phyloP scores from a whole-genome alignment of 345 rosid genomes.

The Gossypium sturtianum region DNA sequence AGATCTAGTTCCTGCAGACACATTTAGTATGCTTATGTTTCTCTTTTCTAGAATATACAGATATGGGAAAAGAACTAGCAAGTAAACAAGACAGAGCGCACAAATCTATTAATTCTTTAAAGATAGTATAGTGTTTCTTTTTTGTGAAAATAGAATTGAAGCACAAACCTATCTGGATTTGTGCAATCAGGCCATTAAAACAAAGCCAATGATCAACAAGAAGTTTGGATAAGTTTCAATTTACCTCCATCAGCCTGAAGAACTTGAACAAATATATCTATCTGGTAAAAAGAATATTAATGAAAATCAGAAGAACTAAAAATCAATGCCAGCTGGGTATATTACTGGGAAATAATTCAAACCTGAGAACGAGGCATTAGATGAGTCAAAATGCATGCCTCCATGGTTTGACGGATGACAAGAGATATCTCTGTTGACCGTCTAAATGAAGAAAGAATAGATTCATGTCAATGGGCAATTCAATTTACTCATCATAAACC shows the following conservation, averaged over 20 bases:
- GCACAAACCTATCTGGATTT: not conserved
- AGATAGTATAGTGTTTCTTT: not conserved
- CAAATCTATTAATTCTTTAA: not conserved
- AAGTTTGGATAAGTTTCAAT: not conserved
- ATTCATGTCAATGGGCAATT: not conserved
- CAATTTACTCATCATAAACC: not conserved
- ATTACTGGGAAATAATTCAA: not conserved
- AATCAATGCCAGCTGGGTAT: not conserved
- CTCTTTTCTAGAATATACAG: not conserved
- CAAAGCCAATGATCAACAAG: not conserved
- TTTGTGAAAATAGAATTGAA: not conserved
- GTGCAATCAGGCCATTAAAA: not conserved
- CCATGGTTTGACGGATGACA: conserved; percentile 93
- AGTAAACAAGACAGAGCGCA: not conserved
- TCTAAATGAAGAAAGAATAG: conserved; percentile 33
- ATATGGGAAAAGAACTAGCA: not conserved
- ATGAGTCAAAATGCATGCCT: conserved; percentile 77
- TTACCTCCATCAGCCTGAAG: conserved; percentile 99
- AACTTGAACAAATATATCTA: conserved; percentile 91
- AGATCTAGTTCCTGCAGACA: conserved; percentile 67
- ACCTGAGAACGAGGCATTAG: conserved; percentile 96
- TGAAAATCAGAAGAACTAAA: conserved; percentile 7
- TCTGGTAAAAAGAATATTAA: conserved; percentile 31
- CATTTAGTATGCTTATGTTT: not conserved
- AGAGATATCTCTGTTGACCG: conserved; percentile 94